Percentiles rank a stretch among this genome's conserved stretches.
Evolutionary conservation across 2,329 filamentous ascomycete species (phyloP).

Genomic region (Phyllosticta capitalensis): DNA sequence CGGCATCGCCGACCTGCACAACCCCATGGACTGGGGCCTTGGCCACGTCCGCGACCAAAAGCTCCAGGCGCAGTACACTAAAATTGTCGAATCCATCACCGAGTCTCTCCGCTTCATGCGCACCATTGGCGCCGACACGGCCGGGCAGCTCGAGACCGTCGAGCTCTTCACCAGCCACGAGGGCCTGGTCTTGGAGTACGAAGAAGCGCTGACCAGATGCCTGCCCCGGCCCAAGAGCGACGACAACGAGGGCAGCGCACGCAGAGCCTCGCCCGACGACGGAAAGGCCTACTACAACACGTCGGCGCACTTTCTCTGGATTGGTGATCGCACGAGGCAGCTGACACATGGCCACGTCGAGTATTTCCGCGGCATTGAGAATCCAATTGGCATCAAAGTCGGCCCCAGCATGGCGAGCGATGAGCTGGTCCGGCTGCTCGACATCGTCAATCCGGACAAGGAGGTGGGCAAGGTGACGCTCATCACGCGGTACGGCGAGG

Average conservation of each 20-base stretch:
- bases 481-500: constrained; percentile 87
- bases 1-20: constrained; percentile 87
- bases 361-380: constrained; percentile 92
- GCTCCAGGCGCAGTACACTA: constrained; percentile 76
- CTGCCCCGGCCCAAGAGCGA: constrained; percentile 51
- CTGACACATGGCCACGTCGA: constrained; percentile 90
- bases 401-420: constrained; percentile 70
- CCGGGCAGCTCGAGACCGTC: constrained; percentile 76
- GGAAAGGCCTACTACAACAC: constrained; percentile 78
- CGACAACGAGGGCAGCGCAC: constrained; percentile 23
- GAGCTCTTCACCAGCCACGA: constrained; percentile 96
- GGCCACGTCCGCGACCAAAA: constrained; percentile 80
- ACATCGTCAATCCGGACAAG: constrained; percentile 71
- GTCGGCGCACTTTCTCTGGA: constrained; percentile 95
- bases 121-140: constrained; percentile 82
- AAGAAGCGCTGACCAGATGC: constrained; percentile 72
- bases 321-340: constrained; percentile 91
- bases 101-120: constrained; percentile 91
- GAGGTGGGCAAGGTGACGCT: constrained; percentile 91
- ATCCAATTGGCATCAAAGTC: constrained; percentile 94
- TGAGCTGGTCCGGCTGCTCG: constrained; percentile 70
- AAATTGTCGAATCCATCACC: constrained; percentile 75
- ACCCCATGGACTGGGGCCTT: constrained; percentile 87
- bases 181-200: constrained; percentile 87
- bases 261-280: constrained; percentile 18